Evolutionary conservation across 2,329 filamentous ascomycete species (phyloP).

Genomic region (Ramichloridium luteum): DNA sequence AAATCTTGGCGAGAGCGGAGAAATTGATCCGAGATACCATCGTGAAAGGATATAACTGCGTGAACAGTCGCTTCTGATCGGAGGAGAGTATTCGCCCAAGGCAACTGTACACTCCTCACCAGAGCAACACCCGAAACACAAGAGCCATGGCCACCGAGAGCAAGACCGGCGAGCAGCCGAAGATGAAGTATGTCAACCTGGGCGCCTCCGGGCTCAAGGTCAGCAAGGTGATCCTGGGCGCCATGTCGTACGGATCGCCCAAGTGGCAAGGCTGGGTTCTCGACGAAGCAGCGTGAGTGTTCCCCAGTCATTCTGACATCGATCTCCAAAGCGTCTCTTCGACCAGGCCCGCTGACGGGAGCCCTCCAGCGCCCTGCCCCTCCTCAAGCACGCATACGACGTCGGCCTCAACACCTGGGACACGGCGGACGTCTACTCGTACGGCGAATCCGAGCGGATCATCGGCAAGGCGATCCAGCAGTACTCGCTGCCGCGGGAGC

Average conservation of each 20-base stretch:
- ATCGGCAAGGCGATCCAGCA: conserved; percentile 54
- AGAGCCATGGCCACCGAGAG: conserved; percentile 25
- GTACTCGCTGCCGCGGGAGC: conserved; percentile 52
- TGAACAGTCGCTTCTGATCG: no score
- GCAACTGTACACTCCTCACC: no score
- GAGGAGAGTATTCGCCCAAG: no score
- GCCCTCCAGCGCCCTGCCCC: conserved; percentile 32
- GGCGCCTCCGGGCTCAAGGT: conserved; percentile 51
- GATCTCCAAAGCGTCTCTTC: no score
- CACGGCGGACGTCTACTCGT: conserved; percentile 47
- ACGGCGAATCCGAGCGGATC: conserved; percentile 52
- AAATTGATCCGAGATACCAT: no score
- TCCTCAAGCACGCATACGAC: conserved; percentile 54
- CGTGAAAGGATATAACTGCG: no score
- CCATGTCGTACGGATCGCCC: conserved; percentile 49
- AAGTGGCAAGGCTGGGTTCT: conserved; percentile 31
- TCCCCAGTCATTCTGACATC: no score
- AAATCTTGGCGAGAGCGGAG: no score
- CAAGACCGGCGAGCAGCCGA: conserved; percentile 22
- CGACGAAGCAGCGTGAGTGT: conserved; percentile 8
- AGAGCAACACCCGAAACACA: no score
- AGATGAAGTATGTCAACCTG: no score
- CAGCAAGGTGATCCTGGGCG: conserved; percentile 52
- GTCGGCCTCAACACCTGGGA: conserved; percentile 50
- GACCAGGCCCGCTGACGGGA: no score